A percentile compares a stretch with the other conserved stretches of the same genome.
Evolutionary conservation across 306 rosid genomes (phyloP).

Genomic region (Alnus glutinosa): DNA sequence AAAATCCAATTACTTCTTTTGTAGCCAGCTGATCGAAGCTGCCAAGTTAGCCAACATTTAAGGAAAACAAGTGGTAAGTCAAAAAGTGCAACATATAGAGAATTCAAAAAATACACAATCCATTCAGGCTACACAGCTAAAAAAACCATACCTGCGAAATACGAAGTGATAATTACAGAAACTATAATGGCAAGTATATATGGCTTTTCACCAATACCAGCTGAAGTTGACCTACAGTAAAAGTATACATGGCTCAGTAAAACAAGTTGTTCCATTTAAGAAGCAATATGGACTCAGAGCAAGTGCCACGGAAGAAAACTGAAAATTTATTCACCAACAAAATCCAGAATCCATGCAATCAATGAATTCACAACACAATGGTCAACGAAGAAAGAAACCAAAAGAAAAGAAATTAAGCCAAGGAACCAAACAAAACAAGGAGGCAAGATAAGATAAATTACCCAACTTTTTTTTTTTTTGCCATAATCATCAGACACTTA

Average conservation of each 20-base stretch:
- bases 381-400: background rate
- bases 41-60: background rate
- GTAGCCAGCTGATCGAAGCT: constrained; percentile 1
- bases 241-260: constrained; percentile 20
- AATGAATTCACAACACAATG: background rate
- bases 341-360: background rate
- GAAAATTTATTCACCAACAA: background rate
- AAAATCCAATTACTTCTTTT: background rate
- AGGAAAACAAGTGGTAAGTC: background rate
- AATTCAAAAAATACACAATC: background rate
- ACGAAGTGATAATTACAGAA: constrained; percentile 45
- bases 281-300: background rate
- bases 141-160: constrained; percentile 46
- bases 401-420: background rate
- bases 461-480: background rate
- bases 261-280: background rate
- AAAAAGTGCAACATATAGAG: background rate
- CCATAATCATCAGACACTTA: background rate
- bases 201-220: constrained; percentile 43
- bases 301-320: background rate
- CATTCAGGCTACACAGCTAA: background rate
- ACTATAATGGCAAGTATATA: constrained; percentile 33
- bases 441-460: background rate
- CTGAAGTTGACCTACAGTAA: constrained; percentile 72
- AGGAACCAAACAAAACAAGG: background rate